phyloP scores from a whole-genome alignment of 2,329 filamentous ascomycete species.

The Rhynchosporium agropyri region DNA sequence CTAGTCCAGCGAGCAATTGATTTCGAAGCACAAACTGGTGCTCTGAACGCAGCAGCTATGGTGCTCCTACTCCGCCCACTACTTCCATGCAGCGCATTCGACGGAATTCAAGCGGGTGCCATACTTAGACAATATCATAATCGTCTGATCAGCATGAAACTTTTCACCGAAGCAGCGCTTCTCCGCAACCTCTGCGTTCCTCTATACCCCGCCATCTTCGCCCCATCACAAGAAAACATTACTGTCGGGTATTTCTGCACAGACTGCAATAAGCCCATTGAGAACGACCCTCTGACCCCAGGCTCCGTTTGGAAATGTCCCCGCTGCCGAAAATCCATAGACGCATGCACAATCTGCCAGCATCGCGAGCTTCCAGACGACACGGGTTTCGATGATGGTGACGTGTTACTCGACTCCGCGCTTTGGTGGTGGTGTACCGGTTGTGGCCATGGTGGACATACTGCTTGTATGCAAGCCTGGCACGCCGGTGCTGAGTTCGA shows the following conservation, averaged over 20 bases:
- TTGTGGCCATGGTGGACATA: conserved; percentile 65
- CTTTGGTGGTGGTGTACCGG: conserved; percentile 66
- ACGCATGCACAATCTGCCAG: conserved; percentile 61
- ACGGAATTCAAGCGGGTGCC: conserved; percentile 56
- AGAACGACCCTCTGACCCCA: conserved; percentile 45
- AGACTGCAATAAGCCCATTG: conserved; percentile 56
- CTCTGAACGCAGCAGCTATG: conserved; percentile 63
- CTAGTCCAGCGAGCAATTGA: conserved; percentile 56
- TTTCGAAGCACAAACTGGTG: conserved; percentile 59
- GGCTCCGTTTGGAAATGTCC: conserved; percentile 59
- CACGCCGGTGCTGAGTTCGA: conserved; percentile 47
- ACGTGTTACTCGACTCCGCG: conserved; percentile 3
- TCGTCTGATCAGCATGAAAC: conserved; percentile 60
- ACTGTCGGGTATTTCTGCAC: conserved; percentile 58
- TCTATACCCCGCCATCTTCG: conserved; percentile 57
- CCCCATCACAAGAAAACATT: conserved; percentile 56
- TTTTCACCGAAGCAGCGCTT: conserved; percentile 62
- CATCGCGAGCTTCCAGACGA: conserved; percentile 43
- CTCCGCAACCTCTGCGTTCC: conserved; percentile 61
- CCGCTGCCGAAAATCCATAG: conserved; percentile 55
- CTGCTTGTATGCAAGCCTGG: conserved; percentile 62
- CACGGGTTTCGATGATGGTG: conserved; percentile 16
- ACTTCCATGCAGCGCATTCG: conserved; percentile 57
- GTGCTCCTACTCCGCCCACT: conserved; percentile 61
- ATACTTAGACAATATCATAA: conserved; percentile 62